phyloP scores from a whole-genome alignment of 2,329 filamentous ascomycete species.

The Hymenoscyphus repandus region DNA sequence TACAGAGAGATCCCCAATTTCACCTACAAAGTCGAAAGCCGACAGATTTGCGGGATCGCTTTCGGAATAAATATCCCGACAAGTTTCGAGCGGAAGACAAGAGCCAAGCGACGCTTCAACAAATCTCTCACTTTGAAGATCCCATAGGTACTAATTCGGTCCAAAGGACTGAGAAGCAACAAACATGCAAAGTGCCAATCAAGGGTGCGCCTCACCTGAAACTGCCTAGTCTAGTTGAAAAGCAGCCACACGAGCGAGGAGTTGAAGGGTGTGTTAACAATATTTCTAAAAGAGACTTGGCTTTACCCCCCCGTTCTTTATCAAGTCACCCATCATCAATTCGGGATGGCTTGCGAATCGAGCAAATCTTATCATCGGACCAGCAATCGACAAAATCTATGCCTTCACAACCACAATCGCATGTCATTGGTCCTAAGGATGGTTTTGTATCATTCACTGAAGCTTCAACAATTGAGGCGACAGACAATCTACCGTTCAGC shows the following conservation, averaged over 20 bases:
- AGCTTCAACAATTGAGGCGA: conserved; percentile 18
- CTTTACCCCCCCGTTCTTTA: not conserved
- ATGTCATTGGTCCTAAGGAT: conserved; percentile 14
- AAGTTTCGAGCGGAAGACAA: conserved; percentile 37
- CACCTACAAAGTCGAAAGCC: conserved; percentile 54
- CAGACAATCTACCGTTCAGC: conserved; percentile 34
- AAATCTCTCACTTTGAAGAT: not conserved
- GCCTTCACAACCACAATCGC: conserved; percentile 11
- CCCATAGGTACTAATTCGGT: too few relatives aligned
- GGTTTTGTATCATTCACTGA: conserved; percentile 19
- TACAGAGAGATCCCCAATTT: conserved; percentile 55
- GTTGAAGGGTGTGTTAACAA: too few relatives aligned
- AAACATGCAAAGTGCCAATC: too few relatives aligned
- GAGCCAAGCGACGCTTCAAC: conserved; percentile 1
- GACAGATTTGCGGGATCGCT: conserved; percentile 57
- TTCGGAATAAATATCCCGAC: conserved; percentile 58
- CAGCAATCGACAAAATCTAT: conserved; percentile 9
- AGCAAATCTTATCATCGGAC: conserved; percentile 26
- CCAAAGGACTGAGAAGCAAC: too few relatives aligned
- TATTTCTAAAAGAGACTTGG: not conserved
- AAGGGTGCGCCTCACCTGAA: too few relatives aligned
- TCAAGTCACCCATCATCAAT: conserved; percentile 11
- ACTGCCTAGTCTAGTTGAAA: too few relatives aligned
- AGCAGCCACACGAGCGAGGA: too few relatives aligned
- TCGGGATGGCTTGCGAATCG: conserved; percentile 26